Conservation (phyloP, 306 rosid species). For the Phaseolus lunatus region DNA sequence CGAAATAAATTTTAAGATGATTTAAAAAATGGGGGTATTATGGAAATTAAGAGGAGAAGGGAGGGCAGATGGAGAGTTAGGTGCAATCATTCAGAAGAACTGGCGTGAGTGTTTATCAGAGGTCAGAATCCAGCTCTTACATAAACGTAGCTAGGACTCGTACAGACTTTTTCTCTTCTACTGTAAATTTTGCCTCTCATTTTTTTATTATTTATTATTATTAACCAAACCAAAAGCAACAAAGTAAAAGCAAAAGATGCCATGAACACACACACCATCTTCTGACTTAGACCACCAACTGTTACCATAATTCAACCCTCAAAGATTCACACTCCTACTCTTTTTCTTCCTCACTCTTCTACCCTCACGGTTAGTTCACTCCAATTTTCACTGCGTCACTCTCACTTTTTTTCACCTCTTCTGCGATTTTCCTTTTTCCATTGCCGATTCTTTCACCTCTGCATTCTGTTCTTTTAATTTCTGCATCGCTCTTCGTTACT, state of each 20-base stretch:
- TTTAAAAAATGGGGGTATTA: conserved; percentile 26
- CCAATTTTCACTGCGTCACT: not conserved
- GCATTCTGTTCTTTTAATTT: conserved; percentile 25
- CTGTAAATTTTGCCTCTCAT: not conserved
- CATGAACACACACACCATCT: conserved; percentile 10
- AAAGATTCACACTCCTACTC: conserved; percentile 32
- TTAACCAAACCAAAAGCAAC: conserved; percentile 44
- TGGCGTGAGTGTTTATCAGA: conserved; percentile 36
- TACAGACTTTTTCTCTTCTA: conserved; percentile 29
- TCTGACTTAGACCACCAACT: conserved; percentile 36
- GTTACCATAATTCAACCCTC: conserved; percentile 15
- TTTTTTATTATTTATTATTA: not conserved
- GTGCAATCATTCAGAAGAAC: conserved; percentile 21
- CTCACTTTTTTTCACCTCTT: not conserved
- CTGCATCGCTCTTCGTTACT: not conserved
- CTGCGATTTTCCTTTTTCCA: not conserved
- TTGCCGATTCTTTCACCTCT: not conserved
- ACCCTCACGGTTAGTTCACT: conserved; percentile 51
- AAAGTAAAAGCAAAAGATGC: conserved; percentile 39
- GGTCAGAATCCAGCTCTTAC: conserved; percentile 51
- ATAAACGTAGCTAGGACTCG: conserved; percentile 60
- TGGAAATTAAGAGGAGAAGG: conserved; percentile 31
- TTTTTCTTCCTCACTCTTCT: conserved; percentile 26
- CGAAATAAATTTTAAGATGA: not conserved
- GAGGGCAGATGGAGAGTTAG: conserved; percentile 22